phyloP scores from a whole-genome alignment of 1,139 yeast genomes.

The Yamadazyma diddensiae region DNA sequence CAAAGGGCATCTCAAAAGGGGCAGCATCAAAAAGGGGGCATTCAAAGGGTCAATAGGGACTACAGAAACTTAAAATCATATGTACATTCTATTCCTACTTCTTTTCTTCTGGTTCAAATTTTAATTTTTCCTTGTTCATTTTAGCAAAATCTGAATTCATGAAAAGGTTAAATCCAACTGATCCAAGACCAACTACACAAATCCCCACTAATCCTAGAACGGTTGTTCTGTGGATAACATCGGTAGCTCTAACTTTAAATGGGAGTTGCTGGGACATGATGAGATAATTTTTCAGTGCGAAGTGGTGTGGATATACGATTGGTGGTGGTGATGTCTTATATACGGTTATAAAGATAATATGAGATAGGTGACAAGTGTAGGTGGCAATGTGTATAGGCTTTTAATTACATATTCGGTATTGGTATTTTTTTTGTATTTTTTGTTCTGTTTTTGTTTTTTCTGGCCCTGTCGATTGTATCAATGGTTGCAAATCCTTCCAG shows the following conservation, averaged over 20 bases:
- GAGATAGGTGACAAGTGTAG: too few relatives aligned
- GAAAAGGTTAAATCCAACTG: slow-evolving; percentile 61
- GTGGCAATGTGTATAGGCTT: too few relatives aligned
- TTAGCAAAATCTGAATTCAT: slow-evolving; percentile 49
- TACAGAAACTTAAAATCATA: background rate
- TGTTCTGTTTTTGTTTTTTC: too few relatives aligned
- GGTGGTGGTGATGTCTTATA: too few relatives aligned
- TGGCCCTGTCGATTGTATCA: too few relatives aligned
- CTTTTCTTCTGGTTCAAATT: slow-evolving; percentile 32
- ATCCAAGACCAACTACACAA: slow-evolving; percentile 49
- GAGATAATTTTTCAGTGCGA: too few relatives aligned
- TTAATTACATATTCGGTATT: too few relatives aligned
- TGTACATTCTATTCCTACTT: slow-evolving; percentile 8
- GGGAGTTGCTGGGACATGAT: slow-evolving; percentile 37
- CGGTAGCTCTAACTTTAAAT: slow-evolving; percentile 58
- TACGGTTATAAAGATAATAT: too few relatives aligned
- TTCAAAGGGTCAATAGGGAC: background rate
- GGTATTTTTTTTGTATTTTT: too few relatives aligned
- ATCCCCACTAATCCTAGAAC: slow-evolving; percentile 74
- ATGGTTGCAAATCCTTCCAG: too few relatives aligned
- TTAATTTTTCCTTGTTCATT: slow-evolving; percentile 42
- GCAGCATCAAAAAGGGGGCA: background rate
- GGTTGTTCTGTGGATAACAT: slow-evolving; percentile 77
- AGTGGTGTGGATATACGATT: too few relatives aligned
- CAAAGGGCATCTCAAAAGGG: too few relatives aligned